Conservation (phyloP, 768 basidiomycete species). For the Tubosaeta brunneosetosa region DNA sequence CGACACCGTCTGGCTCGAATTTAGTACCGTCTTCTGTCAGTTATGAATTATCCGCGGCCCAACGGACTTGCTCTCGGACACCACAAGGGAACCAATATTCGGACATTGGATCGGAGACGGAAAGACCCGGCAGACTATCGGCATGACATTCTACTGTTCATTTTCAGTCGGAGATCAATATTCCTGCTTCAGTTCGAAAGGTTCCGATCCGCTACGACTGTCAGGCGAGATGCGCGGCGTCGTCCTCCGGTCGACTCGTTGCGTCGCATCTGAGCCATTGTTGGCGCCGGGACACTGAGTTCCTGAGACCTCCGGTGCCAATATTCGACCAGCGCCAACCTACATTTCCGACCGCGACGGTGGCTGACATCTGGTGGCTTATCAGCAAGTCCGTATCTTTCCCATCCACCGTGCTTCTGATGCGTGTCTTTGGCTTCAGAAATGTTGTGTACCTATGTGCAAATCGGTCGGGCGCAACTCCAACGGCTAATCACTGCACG, state of each 20-base stretch:
- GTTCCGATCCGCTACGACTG: background rate
- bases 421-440: conserved; percentile 3
- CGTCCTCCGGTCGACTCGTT: background rate
- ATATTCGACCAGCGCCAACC: conserved; percentile 4
- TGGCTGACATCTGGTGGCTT: conserved; percentile 8
- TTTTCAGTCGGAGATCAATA: conserved; percentile 3
- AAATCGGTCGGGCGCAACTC: conserved; percentile 16
- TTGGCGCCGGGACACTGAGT: conserved; percentile 6
- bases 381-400: conserved; percentile 4
- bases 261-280: conserved; percentile 2
- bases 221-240: background rate
- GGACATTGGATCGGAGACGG: background rate
- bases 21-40: background rate
- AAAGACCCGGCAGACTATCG: background rate
- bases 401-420: conserved; percentile 7
- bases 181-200: background rate
- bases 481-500: conserved; percentile 12
- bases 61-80: conserved; percentile 6
- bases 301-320: conserved; percentile 4
- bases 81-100: background rate
- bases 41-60: conserved; percentile 4
- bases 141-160: background rate
- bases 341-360: conserved; percentile 24
- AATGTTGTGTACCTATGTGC: conserved; percentile 7
- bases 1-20: background rate